These are phyloP conservation scores for Phytopythium oedochilum DNA, from an alignment of 352 stramenopile species.

Conservation along the genomic window DNA sequence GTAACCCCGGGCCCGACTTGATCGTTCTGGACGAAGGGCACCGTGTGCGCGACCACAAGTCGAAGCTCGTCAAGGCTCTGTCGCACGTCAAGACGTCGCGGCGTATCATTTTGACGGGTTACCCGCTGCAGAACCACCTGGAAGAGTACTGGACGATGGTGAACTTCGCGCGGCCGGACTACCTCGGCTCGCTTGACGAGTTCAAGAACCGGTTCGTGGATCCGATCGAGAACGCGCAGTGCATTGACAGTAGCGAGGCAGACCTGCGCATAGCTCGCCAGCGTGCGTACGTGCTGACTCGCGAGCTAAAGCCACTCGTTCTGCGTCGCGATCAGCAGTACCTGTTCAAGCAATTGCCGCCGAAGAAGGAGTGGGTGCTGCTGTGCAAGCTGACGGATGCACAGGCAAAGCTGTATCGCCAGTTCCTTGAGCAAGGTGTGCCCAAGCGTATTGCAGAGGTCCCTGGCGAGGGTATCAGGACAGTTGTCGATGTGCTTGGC, in stretches of 20 bases:
- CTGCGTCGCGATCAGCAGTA: conserved; percentile 85
- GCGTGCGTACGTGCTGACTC: conserved; percentile 76
- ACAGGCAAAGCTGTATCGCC: conserved; percentile 70
- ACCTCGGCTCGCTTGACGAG: conserved; percentile 71
- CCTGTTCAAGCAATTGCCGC: conserved; percentile 76
- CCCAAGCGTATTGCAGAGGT: conserved; percentile 29
- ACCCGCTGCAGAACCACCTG: conserved; percentile 95
- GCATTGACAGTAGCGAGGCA: conserved; percentile 66
- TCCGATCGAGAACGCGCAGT: conserved; percentile 87
- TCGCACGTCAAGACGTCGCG: conserved; percentile 73
- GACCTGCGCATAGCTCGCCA: conserved; percentile 69
- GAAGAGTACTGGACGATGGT: conserved; percentile 93
- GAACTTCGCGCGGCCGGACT: conserved; percentile 84
- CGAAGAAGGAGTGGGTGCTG: conserved; percentile 88
- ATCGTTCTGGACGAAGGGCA: conserved; percentile 90
- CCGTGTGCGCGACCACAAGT: conserved; percentile 86
- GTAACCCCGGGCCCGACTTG: conserved; percentile 71
- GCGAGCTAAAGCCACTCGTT: conserved; percentile 75
- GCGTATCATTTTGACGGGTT: conserved; percentile 94
- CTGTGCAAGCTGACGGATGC: conserved; percentile 76
- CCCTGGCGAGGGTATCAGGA: conserved; percentile 23
- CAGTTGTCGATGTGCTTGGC: conserved; percentile 66
- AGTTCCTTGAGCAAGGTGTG: conserved; percentile 60
- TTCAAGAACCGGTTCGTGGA: conserved; percentile 90
- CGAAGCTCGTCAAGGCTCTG: conserved; percentile 86